Conservation (phyloP, 371 early-diverging fungal species). For the Mucor indicus region DNA sequence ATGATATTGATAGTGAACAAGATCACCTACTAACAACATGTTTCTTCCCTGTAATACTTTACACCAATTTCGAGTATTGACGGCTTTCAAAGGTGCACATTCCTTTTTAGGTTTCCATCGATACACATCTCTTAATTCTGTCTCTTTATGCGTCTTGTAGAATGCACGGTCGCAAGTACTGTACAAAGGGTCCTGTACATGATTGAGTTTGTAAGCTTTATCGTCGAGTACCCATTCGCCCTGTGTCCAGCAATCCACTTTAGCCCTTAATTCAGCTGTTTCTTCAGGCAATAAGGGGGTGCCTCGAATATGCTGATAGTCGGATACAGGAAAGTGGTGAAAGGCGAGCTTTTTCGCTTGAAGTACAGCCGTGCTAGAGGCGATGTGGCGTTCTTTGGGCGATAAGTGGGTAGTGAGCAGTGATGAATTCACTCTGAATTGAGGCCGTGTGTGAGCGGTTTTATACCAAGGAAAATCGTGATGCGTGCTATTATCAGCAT, state of each 20-base stretch:
- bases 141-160: conserved; percentile 16
- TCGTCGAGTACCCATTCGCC: conserved; percentile 25
- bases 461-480: conserved; percentile 30
- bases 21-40: conserved; percentile 55
- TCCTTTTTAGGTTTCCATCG: conserved; percentile 17
- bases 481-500: background rate
- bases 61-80: conserved; percentile 24
- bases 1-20: conserved; percentile 55
- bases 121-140: conserved; percentile 30
- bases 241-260: conserved; percentile 23
- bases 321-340: background rate
- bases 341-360: conserved; percentile 17
- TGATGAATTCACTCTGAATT: conserved; percentile 5
- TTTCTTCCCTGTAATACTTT: conserved; percentile 27
- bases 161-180: conserved; percentile 33
- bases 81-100: background rate
- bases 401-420: conserved; percentile 8
- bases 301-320: conserved; percentile 22
- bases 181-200: conserved; percentile 44
- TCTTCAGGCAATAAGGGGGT: conserved; percentile 9
- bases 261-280: conserved; percentile 8
- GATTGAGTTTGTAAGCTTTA: conserved; percentile 16
- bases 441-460: conserved; percentile 12
- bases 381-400: conserved; percentile 9
- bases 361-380: conserved; percentile 12